A percentile compares a stretch with the other conserved stretches of the same genome.
Evolutionary conservation across 2,329 filamentous ascomycete species (phyloP).

Genomic region (Zymoseptoria passerinii): DNA sequence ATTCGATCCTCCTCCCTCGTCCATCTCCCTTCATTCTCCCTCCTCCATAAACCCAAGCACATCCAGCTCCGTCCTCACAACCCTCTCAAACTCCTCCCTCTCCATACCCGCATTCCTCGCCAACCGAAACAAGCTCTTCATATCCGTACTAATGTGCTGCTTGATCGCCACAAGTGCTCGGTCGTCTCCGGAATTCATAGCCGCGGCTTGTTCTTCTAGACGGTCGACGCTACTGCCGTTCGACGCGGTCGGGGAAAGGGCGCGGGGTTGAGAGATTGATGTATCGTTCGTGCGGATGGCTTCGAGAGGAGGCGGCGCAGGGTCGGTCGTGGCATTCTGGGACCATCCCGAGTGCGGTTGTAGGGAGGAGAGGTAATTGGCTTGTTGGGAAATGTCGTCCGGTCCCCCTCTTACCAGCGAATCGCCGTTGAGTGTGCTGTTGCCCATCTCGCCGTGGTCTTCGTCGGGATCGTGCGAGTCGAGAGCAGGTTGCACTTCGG

Average conservation of each 20-base stretch:
- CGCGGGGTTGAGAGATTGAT: slow-evolving; percentile 39
- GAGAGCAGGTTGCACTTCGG: slow-evolving; percentile 68
- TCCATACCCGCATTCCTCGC: slow-evolving; percentile 65
- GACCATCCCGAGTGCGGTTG: slow-evolving; percentile 15
- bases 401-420: slow-evolving; percentile 28
- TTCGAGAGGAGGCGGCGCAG: slow-evolving; percentile 5
- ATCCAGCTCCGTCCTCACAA: slow-evolving; percentile 64
- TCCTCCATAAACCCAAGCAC: slow-evolving; percentile 61
- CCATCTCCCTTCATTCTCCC: slow-evolving; percentile 29
- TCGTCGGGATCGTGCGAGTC: slow-evolving; percentile 77
- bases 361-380: slow-evolving; percentile 13
- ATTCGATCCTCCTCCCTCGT: not conserved
- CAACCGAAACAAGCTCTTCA: slow-evolving; percentile 68
- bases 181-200: slow-evolving; percentile 32
- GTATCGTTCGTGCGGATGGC: slow-evolving; percentile 7
- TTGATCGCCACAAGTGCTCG: slow-evolving; percentile 65
- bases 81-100: slow-evolving; percentile 62
- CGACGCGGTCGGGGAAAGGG: slow-evolving; percentile 38
- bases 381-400: slow-evolving; percentile 7
- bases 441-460: slow-evolving; percentile 40
- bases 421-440: slow-evolving; percentile 49
- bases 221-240: slow-evolving; percentile 43
- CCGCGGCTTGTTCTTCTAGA: slow-evolving; percentile 40
- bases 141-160: slow-evolving; percentile 68
- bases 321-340: slow-evolving; percentile 7